A percentile compares a stretch with the other conserved stretches of the same genome.
Evolutionary conservation across 495 filamentous ascomycete genomes (phyloP).

Genomic region (Geoglossum glabrum): DNA sequence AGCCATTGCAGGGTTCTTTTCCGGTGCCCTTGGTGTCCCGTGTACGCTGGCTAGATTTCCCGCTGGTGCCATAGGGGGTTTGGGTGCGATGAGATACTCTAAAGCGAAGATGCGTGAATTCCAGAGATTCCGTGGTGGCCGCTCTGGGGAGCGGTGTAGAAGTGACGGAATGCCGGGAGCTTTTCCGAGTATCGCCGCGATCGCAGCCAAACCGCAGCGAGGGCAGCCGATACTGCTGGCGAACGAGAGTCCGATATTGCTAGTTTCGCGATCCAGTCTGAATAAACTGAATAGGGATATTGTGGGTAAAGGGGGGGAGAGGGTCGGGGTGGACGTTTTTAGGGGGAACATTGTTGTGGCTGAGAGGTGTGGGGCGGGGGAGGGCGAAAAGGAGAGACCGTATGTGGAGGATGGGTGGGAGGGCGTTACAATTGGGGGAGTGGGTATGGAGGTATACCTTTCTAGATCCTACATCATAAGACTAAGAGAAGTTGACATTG

Average conservation of each 20-base stretch:
- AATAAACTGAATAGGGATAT: constrained; percentile 56
- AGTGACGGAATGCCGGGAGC: constrained; percentile 9
- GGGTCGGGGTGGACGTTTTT: constrained; percentile 52
- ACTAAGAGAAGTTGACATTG: too few relatives aligned
- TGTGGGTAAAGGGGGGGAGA: constrained; percentile 24
- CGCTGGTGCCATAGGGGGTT: constrained; percentile 15
- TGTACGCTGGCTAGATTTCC: constrained; percentile 70
- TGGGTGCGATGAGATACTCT: constrained; percentile 36
- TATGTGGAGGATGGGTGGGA: constrained; percentile 34
- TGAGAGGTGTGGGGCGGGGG: constrained; percentile 22
- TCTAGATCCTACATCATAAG: too few relatives aligned
- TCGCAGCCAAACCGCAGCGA: constrained; percentile 23
- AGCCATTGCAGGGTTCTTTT: constrained; percentile 52
- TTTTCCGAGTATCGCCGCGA: neutral
- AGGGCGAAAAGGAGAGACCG: neutral
- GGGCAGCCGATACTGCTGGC: constrained; percentile 50
- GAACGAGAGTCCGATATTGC: constrained; percentile 82
- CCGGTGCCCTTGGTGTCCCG: constrained; percentile 46
- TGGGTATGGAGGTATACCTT: constrained; percentile 41
- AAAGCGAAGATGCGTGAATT: constrained; percentile 41
- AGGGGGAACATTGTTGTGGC: constrained; percentile 69
- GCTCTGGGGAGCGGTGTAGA: too few relatives aligned
- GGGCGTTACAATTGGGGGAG: constrained; percentile 25
- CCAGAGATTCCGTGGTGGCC: constrained; percentile 11
- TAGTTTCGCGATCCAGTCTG: constrained; percentile 63